A percentile compares a stretch with the other conserved stretches of the same genome.
phyloP scores from a whole-genome alignment of 805 yeast genomes.

The Saturnispora mendoncae region DNA sequence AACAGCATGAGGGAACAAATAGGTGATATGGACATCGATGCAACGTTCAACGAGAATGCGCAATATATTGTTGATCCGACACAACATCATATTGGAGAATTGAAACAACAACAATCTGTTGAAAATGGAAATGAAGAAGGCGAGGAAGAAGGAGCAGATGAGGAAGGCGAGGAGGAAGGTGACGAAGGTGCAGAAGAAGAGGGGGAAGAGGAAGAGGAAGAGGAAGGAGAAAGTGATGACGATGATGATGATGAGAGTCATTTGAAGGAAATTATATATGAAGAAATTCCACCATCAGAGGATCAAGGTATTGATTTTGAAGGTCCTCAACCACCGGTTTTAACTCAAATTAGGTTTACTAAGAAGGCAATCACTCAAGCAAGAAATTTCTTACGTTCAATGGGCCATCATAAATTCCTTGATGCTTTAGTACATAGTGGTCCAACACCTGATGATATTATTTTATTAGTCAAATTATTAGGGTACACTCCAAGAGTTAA shows the following conservation, averaged over 20 bases:
- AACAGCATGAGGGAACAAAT: neutral
- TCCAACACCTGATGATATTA: slow-evolving; percentile 49
- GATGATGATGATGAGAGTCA: slow-evolving; percentile 11
- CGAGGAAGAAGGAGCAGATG: neutral
- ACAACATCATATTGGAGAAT: too few relatives aligned
- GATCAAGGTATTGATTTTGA: slow-evolving; percentile 8
- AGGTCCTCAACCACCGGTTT: slow-evolving; percentile 13
- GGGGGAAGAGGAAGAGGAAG: slow-evolving; percentile 5
- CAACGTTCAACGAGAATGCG: neutral
- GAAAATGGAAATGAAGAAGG: too few relatives aligned
- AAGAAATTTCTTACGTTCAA: slow-evolving; percentile 43
- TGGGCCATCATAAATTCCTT: slow-evolving; percentile 55
- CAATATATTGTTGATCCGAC: neutral
- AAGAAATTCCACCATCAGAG: slow-evolving; percentile 1
- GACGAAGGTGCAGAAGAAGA: neutral
- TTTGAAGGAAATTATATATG: slow-evolving; percentile 14
- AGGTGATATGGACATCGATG: neutral
- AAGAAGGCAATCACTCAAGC: slow-evolving; percentile 39
- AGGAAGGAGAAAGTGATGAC: slow-evolving; percentile 5
- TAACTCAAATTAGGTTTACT: slow-evolving; percentile 24
- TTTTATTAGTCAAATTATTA: slow-evolving; percentile 47
- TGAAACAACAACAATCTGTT: too few relatives aligned
- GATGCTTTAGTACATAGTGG: slow-evolving; percentile 45
- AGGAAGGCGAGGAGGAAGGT: neutral
- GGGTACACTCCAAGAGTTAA: slow-evolving; percentile 39